A percentile compares a stretch with the other conserved stretches of the same genome.
phyloP scores from a whole-genome alignment of 2,329 filamentous ascomycete genomes.

The Aspergillus sp. region DNA sequence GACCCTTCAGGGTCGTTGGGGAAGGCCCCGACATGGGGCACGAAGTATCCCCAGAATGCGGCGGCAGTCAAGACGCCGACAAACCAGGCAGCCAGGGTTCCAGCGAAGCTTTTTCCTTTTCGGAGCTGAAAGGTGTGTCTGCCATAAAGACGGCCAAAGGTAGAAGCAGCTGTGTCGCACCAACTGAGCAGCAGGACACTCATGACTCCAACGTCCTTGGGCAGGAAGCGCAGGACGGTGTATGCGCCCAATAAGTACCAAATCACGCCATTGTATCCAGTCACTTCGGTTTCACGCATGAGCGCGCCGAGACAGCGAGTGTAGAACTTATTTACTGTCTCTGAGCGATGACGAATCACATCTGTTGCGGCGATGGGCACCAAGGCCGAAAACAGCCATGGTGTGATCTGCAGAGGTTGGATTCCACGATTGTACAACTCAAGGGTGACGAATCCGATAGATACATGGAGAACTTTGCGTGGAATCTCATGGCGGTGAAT shows the following conservation, averaged over 20 bases:
- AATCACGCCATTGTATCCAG: slow-evolving; percentile 93
- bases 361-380: slow-evolving; percentile 82
- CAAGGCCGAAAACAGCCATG: slow-evolving; percentile 73
- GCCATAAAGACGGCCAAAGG: slow-evolving; percentile 85
- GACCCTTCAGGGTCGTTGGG: slow-evolving; percentile 63
- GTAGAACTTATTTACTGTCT: slow-evolving; percentile 79
- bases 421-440: slow-evolving; percentile 77
- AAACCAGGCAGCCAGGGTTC: slow-evolving; percentile 75
- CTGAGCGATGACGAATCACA: slow-evolving; percentile 74
- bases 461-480: slow-evolving; percentile 87
- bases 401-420: slow-evolving; percentile 73
- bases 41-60: slow-evolving; percentile 84
- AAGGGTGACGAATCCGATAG: slow-evolving; percentile 90
- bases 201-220: slow-evolving; percentile 89
- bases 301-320: slow-evolving; percentile 79
- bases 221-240: slow-evolving; percentile 77
- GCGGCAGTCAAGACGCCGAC: slow-evolving; percentile 78
- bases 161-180: slow-evolving; percentile 97
- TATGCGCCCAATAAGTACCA: slow-evolving; percentile 92
- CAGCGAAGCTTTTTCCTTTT: slow-evolving; percentile 85
- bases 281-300: slow-evolving; percentile 95
- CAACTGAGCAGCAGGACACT: slow-evolving; percentile 86
- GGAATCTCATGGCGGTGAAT: slow-evolving; percentile 97
- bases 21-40: slow-evolving; percentile 62
- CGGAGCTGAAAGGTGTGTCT: slow-evolving; percentile 82